Evolutionary conservation across 768 basidiomycete genomes (phyloP).

Genomic region (Lentinula sp.): DNA sequence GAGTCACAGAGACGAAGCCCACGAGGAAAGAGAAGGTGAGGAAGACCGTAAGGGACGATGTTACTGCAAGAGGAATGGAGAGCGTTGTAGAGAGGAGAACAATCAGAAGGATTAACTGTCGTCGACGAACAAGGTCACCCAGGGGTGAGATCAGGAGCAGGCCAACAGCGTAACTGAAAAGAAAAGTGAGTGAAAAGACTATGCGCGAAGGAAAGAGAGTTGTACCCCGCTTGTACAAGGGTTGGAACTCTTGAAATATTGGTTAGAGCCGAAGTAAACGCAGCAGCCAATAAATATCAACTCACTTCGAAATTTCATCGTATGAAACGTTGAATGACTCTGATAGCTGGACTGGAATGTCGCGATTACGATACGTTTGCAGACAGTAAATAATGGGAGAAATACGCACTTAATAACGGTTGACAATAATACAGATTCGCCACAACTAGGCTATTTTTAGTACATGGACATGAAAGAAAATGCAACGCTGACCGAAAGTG

Average conservation of each 20-base stretch:
- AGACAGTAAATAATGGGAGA: background rate
- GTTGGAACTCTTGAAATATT: conserved; percentile 49
- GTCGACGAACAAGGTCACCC: conserved; percentile 75
- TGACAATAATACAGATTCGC: conserved; percentile 82
- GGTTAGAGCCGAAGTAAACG: conserved; percentile 16
- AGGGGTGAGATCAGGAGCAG: conserved; percentile 74
- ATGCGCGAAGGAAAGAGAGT: background rate
- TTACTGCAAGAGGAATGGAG: conserved; percentile 67
- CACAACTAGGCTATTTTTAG: conserved; percentile 21
- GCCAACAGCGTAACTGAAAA: conserved; percentile 59
- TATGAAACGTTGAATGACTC: conserved; percentile 33
- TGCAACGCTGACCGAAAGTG: conserved; percentile 40
- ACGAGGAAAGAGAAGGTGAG: conserved; percentile 66
- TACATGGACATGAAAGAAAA: background rate
- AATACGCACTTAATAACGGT: conserved; percentile 63
- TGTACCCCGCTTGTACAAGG: conserved; percentile 62
- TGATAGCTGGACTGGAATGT: conserved; percentile 32
- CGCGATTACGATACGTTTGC: background rate
- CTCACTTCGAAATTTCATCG: conserved; percentile 32
- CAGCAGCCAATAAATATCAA: background rate
- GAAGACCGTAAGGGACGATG: conserved; percentile 52
- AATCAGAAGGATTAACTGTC: conserved; percentile 61
- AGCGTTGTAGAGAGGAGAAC: conserved; percentile 48
- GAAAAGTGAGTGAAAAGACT: background rate
- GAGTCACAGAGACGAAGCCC: conserved; percentile 63